These are phyloP conservation scores for Ustilago hordei DNA, from an alignment of 1,284 basidiomycete species.

Conservation along the genomic window DNA sequence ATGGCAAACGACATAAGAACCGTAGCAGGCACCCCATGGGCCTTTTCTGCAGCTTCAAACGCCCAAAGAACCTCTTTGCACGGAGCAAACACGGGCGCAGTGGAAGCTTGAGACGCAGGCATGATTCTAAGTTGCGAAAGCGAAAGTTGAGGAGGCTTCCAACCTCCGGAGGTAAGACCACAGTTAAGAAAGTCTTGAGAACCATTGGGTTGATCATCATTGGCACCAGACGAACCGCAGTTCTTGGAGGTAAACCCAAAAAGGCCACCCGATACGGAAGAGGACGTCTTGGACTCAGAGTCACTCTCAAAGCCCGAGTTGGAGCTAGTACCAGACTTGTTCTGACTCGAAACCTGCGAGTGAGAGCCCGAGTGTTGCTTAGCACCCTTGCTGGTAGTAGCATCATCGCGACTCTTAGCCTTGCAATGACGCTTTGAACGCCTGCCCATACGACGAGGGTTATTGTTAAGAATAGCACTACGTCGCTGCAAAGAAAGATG, in stretches of 20 bases:
- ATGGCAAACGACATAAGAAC: slow-evolving; percentile 62
- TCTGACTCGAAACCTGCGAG: slow-evolving; percentile 7
- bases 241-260: slow-evolving; percentile 31
- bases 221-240: slow-evolving; percentile 43
- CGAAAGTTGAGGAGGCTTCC: slow-evolving; percentile 53
- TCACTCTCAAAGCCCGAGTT: background rate
- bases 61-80: slow-evolving; percentile 51
- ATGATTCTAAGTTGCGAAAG: slow-evolving; percentile 55
- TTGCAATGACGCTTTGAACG: slow-evolving; percentile 42
- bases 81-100: slow-evolving; percentile 44
- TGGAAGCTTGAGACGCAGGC: slow-evolving; percentile 35
- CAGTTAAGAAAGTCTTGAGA: slow-evolving; percentile 59
- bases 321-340: slow-evolving; percentile 13
- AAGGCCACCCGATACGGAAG: slow-evolving; percentile 38
- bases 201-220: slow-evolving; percentile 53
- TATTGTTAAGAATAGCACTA: slow-evolving; percentile 36
- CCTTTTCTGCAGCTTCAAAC: slow-evolving; percentile 48
- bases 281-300: slow-evolving; percentile 13
- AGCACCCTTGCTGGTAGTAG: slow-evolving; percentile 20
- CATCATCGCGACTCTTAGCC: slow-evolving; percentile 29
- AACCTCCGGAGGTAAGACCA: slow-evolving; percentile 48
- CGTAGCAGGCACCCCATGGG: slow-evolving; percentile 48
- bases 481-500: slow-evolving; percentile 51
- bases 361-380: slow-evolving; percentile 28
- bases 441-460: slow-evolving; percentile 19